Base-by-base conservation (phyloP, 441 rosid species). In the Arabidopsis lyrata region DNA sequence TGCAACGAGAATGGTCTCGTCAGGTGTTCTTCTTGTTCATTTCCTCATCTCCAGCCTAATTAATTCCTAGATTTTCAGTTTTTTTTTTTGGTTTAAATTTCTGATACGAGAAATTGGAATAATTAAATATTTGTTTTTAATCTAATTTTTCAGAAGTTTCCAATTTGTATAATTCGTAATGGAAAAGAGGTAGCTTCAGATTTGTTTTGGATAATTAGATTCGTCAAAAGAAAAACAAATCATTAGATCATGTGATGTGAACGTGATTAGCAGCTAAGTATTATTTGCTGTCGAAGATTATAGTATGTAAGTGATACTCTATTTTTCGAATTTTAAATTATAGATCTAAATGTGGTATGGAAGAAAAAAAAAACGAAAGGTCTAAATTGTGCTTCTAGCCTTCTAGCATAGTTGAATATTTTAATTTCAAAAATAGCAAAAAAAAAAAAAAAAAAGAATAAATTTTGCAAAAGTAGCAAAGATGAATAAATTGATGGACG, bases 1-100 rank as follows among this genome's bases (percentile, higher is more conserved):
- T 89, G 94, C 68, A 89, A 89, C 42, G 91, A 82, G 78, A 84
- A 86, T 67, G 94, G 94, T 24, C 81, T 89, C 39, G 78, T 82
- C 76, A 82, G 90, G 83, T 89, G 94, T 87, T 77, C 81, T 4
- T 82, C 90, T 73, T 89, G 94, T 78, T 80, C 86, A 15, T 83
- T 62, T 65, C 80, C 81, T 8, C 75, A 78, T 38, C 80, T 76
- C n/a, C 22, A 75, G 45, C 64, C 73, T 39, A 67, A 70, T 77
- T 39, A 67, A 70, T 77, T 71, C 48, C 38, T 75, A 47, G 73
- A 14, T 35, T 45, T 36, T 32, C 2, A 56, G 36, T 16, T 52
- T 16, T 9, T 41, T 3, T 15, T 45, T 20, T 10, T 44, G 2
- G 2, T 48, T 48, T 56, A 29, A 29, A 5, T 50, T 41, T 42